Base-by-base conservation (phyloP, 805 yeast genomes). In the Pichia eremophila region DNA sequence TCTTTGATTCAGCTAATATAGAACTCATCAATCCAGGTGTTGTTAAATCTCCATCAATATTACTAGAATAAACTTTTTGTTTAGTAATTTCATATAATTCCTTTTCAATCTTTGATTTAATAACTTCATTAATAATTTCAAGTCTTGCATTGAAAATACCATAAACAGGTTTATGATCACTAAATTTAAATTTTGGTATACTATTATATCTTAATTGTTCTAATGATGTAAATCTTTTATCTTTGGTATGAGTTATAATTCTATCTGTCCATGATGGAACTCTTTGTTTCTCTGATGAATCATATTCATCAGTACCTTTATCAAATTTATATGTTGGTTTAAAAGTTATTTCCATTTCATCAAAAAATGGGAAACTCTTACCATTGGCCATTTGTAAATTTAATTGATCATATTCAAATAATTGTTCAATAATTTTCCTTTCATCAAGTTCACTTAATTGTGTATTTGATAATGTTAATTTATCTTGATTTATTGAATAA, bases 201-300 rank as follows among this genome's bases (percentile, higher is more conserved):
- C 83, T 71, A 14, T 78, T 73, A 61, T 91, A 93, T 8, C 68
- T 65, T 1, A 73, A 52, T 51, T 85, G 91, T 41, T 67, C 71
- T 48, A 90, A 62, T 11, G 74, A 29, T 27, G 47, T 70, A 10
- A 76, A 69, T n/a, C 68, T 67, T 35, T 75, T 73, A 15, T 85
- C 81, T 27, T 84, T 69, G 4, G 74, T 66, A 47, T 70, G 56
- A 57, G 79, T 81, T 43, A 90, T 64, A 32, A 91, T 81, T 48
- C 99, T 69, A 67, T 93, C 99, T 3, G 98, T 90, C 99, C 99
- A 93, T 0, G 99, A 95, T 1, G 99, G 99, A 12, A 86, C 81
- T 52, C 99, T 77, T 64, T 81, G 82, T 64, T 93, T 93, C 58
- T 91, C 98, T 39, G 95, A 82, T 0, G 95, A 77, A 62, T 93